phyloP scores from a whole-genome alignment of 345 rosid genomes.

The Lepidium didymum region DNA sequence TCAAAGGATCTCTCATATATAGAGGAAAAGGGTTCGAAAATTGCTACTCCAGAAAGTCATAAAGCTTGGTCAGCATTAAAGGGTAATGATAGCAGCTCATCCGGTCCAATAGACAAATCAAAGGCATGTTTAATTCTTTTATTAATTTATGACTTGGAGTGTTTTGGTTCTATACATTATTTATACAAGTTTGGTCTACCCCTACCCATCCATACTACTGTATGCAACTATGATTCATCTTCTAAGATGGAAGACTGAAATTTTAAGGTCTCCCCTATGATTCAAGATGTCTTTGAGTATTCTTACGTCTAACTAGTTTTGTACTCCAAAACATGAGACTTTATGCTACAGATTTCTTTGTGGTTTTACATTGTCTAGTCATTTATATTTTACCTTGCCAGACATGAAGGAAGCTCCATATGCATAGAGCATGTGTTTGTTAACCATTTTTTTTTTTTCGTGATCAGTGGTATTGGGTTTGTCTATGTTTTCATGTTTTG shows the following conservation, averaged over 20 bases:
- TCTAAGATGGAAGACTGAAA: neutral
- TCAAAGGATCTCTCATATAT: conserved; percentile 34
- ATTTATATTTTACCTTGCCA: neutral
- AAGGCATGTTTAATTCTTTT: conserved; percentile 40
- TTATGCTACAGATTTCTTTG: neutral
- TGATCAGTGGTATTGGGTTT: neutral
- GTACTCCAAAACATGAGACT: neutral
- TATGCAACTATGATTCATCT: neutral
- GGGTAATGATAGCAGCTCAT: conserved; percentile 28
- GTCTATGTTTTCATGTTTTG: conserved; percentile 13
- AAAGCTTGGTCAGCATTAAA: conserved; percentile 35
- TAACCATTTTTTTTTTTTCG: neutral
- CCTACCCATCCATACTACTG: neutral
- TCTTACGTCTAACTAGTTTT: neutral
- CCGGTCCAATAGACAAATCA: conserved; percentile 29
- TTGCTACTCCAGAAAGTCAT: conserved; percentile 37
- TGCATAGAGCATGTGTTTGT: neutral
- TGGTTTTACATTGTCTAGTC: neutral
- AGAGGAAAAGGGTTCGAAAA: conserved; percentile 36
- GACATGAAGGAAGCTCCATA: neutral
- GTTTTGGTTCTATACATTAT: neutral
- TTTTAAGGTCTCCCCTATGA: neutral
- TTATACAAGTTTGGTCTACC: neutral
- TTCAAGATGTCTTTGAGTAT: neutral
- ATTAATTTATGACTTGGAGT: neutral